A percentile compares a stretch with the other conserved stretches of the same genome.
These are phyloP conservation scores for Metschnikowia dekortorum DNA, from an alignment of 805 yeast genomes.

Conservation along the genomic window DNA sequence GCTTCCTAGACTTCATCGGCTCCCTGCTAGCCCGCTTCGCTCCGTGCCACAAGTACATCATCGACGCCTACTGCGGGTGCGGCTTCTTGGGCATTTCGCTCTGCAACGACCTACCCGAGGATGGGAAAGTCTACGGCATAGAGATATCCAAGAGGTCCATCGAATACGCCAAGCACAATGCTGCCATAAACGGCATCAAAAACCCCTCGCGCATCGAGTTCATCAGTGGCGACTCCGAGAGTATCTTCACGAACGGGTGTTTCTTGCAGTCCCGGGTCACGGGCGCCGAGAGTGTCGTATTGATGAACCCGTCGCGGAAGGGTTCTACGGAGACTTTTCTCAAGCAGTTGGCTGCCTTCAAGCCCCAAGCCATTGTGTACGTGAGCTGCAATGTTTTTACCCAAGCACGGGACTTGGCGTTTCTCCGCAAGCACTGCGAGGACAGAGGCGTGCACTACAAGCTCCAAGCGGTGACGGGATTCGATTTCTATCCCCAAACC, in stretches of 20 bases:
- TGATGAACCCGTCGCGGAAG: constrained; percentile 45
- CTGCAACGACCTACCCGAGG: constrained; percentile 22
- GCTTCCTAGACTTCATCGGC: constrained; percentile 29
- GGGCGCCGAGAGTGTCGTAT: constrained; percentile 32
- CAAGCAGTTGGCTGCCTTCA: constrained; percentile 32
- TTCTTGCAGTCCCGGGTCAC: constrained; percentile 23
- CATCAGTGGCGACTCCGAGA: constrained; percentile 35
- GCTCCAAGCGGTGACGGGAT: constrained; percentile 28
- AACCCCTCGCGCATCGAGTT: constrained; percentile 28
- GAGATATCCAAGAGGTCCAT: constrained; percentile 34
- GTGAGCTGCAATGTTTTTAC: constrained; percentile 44
- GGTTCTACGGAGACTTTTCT: constrained; percentile 35
- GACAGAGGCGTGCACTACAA: constrained; percentile 11
- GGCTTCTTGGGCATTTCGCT: constrained; percentile 42
- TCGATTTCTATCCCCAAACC: constrained; percentile 53
- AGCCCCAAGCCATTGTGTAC: constrained; percentile 36
- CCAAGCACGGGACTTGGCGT: constrained; percentile 41
- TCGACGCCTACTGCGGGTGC: constrained; percentile 45
- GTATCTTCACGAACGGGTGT: constrained; percentile 26
- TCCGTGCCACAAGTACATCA: constrained; percentile 20
- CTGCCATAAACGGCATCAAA: constrained; percentile 32
- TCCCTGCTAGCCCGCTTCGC: constrained; percentile 13
- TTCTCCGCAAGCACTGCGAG: constrained; percentile 23
- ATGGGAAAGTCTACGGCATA: constrained; percentile 39
- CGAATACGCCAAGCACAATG: constrained; percentile 36